Evolutionary conservation across 2,329 filamentous ascomycete genomes (phyloP).

Genomic region (Colletotrichum lupini): DNA sequence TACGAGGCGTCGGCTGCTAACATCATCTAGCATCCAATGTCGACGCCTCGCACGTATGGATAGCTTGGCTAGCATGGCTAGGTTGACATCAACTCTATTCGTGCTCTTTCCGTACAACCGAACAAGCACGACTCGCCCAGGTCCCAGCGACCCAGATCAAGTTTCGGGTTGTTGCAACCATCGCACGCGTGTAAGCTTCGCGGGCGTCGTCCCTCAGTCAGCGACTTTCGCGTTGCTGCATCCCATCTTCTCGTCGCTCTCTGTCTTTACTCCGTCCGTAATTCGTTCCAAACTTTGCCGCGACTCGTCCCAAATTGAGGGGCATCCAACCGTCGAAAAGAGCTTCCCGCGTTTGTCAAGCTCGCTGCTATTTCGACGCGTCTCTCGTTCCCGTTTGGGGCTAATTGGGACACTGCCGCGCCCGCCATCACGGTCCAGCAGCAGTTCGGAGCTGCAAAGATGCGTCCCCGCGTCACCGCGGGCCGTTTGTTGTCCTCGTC

Average conservation of each 20-base stretch:
- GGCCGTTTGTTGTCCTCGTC: constrained; percentile 25
- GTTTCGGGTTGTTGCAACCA: constrained; percentile 21
- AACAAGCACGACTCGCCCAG: constrained; percentile 5
- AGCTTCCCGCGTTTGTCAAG: constrained; percentile 4
- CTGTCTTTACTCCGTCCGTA: neutral
- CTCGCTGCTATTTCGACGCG: constrained; percentile 11
- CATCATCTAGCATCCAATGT: constrained; percentile 12
- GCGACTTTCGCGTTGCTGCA: constrained; percentile 2
- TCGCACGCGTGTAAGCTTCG: constrained; percentile 11
- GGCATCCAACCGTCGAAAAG: neutral
- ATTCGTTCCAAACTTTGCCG: neutral
- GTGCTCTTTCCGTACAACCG: neutral
- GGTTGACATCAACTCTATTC: neutral
- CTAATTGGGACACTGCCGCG: neutral
- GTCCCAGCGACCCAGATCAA: constrained; percentile 1
- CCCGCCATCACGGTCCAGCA: neutral
- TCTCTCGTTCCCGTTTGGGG: constrained; percentile 18
- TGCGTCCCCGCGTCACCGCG: constrained; percentile 20
- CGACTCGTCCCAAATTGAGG: constrained; percentile 22
- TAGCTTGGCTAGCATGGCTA: neutral
- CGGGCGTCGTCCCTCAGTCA: constrained; percentile 1
- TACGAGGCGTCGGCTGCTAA: neutral
- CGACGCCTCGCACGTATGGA: neutral
- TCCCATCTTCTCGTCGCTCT: neutral
- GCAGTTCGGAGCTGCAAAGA: neutral